These are phyloP conservation scores for Cadophora sp. DNA, from an alignment of 2,329 filamentous ascomycete genomes.

Conservation along the genomic window DNA sequence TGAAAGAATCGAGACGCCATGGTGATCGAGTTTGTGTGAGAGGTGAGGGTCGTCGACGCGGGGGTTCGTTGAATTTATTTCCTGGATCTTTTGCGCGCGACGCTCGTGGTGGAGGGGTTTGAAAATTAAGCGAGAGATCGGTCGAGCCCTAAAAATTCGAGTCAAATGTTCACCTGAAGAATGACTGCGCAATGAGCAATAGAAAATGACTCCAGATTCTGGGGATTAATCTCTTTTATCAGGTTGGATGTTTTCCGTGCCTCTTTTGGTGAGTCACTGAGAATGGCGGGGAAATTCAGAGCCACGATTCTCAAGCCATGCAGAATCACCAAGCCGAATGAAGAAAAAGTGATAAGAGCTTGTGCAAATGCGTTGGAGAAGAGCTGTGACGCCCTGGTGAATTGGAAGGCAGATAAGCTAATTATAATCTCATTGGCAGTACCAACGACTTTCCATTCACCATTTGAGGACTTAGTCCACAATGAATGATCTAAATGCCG, in stretches of 20 bases:
- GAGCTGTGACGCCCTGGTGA: too few species aligned
- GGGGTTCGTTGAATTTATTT: slow-evolving; percentile 15
- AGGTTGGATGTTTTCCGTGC: background rate
- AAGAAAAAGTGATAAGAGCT: background rate
- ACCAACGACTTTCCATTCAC: too few species aligned
- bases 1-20: slow-evolving; percentile 98
- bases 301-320: background rate
- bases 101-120: slow-evolving; percentile 44
- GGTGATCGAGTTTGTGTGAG: slow-evolving; percentile 38
- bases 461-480: too few species aligned
- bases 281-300: background rate
- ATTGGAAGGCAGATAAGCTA: too few species aligned
- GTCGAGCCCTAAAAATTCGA: slow-evolving; percentile 14
- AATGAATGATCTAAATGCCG: too few species aligned
- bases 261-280: slow-evolving; percentile 6
- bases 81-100: slow-evolving; percentile 20
- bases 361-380: too few species aligned
- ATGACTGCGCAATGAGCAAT: background rate
- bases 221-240: background rate
- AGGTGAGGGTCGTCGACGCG: slow-evolving; percentile 8
- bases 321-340: background rate
- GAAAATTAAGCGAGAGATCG: slow-evolving; percentile 36
- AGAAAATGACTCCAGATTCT: background rate
- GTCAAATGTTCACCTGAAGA: slow-evolving; percentile 1
- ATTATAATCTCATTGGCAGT: too few species aligned